Conservation (phyloP, 352 stramenopile genomes). For the Peronosclerospora sorghi region DNA sequence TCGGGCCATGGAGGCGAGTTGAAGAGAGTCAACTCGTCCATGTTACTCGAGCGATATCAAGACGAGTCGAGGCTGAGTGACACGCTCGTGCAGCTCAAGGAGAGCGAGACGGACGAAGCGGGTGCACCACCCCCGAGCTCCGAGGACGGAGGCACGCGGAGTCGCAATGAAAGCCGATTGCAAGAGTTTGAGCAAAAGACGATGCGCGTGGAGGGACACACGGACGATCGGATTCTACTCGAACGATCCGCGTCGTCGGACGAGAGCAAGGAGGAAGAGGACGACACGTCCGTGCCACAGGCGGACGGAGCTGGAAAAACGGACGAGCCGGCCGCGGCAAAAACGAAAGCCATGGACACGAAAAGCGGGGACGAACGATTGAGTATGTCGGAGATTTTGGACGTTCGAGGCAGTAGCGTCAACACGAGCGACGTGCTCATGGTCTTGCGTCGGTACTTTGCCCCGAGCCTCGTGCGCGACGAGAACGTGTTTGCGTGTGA, state of each 20-base stretch:
- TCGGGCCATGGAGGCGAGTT: background rate
- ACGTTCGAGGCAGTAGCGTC: conserved; percentile 12
- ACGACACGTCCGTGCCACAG: conserved; percentile 2
- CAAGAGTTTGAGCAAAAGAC: conserved; percentile 4
- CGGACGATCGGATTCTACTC: conserved; percentile 4
- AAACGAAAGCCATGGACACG: background rate
- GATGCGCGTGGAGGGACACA: conserved; percentile 5
- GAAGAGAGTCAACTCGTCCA: conserved; percentile 12
- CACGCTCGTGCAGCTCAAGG: conserved; percentile 10
- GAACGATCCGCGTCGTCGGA: background rate
- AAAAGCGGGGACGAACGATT: no score
- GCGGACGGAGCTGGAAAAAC: no score
- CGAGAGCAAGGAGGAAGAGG: conserved; percentile 2
- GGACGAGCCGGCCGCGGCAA: conserved; percentile 1
- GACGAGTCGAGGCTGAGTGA: conserved; percentile 18
- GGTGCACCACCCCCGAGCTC: no score
- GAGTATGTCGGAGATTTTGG: conserved; percentile 2
- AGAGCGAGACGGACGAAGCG: no score
- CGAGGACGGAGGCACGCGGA: no score
- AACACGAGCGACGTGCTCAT: conserved; percentile 23
- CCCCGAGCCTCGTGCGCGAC: conserved; percentile 39
- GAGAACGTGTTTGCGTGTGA: conserved; percentile 37
- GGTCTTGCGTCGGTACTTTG: conserved; percentile 45
- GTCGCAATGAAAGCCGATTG: conserved; percentile 1
- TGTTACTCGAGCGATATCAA: conserved; percentile 22